phyloP scores from a whole-genome alignment of 768 basidiomycete genomes.

The Mycena rebaudengoi region DNA sequence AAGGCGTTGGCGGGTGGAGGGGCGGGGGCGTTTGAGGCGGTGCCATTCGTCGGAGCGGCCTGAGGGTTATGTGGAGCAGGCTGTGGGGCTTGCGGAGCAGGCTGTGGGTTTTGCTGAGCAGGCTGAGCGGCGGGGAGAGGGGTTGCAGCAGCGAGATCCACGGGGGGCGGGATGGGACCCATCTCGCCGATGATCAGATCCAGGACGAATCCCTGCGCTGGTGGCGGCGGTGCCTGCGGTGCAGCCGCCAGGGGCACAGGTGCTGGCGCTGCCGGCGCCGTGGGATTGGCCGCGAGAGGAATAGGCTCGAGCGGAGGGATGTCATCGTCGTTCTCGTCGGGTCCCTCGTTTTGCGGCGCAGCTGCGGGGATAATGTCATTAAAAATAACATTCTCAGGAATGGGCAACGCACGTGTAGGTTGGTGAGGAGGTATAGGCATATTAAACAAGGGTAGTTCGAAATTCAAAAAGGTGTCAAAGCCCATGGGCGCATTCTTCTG shows the following conservation, averaged over 20 bases:
- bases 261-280: neutral
- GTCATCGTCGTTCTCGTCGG: constrained; percentile 6
- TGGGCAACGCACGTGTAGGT: neutral
- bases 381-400: too few species aligned
- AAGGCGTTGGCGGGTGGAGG: neutral
- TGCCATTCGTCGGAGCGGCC: too few species aligned
- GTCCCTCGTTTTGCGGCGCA: neutral
- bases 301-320: constrained; percentile 19
- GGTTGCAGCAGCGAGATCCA: too few species aligned
- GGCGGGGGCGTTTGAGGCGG: too few species aligned
- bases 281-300: neutral
- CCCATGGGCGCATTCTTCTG: constrained; percentile 2
- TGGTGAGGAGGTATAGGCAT: neutral
- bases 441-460: neutral
- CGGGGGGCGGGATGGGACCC: too few species aligned
- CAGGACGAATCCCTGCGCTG: too few species aligned
- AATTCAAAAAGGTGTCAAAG: neutral
- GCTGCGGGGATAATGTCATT: neutral
- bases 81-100: too few species aligned
- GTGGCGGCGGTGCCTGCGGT: neutral
- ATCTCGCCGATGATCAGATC: too few species aligned
- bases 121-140: too few species aligned
- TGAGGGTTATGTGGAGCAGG: too few species aligned
- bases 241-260: neutral
- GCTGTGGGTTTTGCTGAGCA: too few species aligned